Conservation (phyloP, 441 rosid species). For the Croton setiger region DNA sequence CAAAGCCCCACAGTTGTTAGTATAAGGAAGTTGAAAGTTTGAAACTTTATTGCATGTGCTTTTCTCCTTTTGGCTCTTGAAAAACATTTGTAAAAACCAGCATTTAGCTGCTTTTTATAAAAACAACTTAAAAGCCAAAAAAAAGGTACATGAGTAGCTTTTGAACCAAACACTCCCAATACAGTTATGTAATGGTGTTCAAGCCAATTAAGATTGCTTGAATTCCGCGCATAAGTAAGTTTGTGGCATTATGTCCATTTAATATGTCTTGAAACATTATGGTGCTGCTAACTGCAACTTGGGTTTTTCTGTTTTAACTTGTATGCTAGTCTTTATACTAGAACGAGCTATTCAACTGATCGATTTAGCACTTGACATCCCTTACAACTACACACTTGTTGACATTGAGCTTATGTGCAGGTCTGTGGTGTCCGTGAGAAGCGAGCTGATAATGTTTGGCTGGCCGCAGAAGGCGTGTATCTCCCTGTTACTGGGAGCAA, state of each 20-base stretch:
- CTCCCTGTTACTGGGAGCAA: constrained; percentile 68
- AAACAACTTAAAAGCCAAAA: too few relatives aligned
- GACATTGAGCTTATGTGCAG: constrained; percentile 34
- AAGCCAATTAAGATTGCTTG: background rate
- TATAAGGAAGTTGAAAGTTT: background rate
- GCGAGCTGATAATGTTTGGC: constrained; percentile 84
- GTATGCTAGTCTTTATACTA: background rate
- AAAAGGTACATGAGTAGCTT: too few relatives aligned
- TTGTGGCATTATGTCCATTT: background rate
- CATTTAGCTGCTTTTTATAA: too few relatives aligned
- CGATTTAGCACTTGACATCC: too few relatives aligned
- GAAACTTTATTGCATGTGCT: background rate
- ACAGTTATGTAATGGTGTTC: background rate
- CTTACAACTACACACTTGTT: background rate
- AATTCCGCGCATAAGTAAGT: background rate
- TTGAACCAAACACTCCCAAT: too few relatives aligned
- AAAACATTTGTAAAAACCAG: too few relatives aligned
- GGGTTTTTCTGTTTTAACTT: background rate
- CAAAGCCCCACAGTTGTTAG: background rate
- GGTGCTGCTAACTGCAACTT: background rate
- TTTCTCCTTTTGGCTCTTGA: too few relatives aligned
- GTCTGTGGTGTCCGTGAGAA: constrained; percentile 89
- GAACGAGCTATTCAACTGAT: too few relatives aligned
- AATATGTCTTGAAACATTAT: background rate
- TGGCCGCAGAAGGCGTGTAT: constrained; percentile 95